phyloP scores from a whole-genome alignment of 139 green algal genomes.

The Auxenochlorella protothecoides region DNA sequence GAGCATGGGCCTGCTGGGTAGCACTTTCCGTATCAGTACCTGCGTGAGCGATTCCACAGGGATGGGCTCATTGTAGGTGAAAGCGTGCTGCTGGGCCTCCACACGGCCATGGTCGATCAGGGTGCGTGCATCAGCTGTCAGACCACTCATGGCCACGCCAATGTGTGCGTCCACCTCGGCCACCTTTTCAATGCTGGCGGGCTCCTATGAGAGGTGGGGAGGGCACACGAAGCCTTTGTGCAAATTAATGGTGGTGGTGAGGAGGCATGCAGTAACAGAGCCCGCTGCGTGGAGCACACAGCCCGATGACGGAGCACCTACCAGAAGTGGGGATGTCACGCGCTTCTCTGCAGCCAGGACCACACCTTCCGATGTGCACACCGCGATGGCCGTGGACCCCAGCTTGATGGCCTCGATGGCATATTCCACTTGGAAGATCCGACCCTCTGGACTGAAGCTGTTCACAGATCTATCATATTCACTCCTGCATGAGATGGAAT shows the following conservation, averaged over 20 bases:
- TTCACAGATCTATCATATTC: not conserved
- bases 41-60: slow-evolving; percentile 84
- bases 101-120: slow-evolving; percentile 93
- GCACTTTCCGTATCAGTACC: not conserved
- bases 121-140: slow-evolving; percentile 91
- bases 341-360: slow-evolving; percentile 97
- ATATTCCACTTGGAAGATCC: slow-evolving; percentile 99
- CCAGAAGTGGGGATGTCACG: slow-evolving; percentile 89
- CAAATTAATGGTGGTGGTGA: too few species aligned
- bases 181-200: slow-evolving; percentile 89
- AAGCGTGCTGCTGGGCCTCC: slow-evolving; percentile 90
- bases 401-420: slow-evolving; percentile 99
- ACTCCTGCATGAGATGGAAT: not conserved
- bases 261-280: too few species aligned
- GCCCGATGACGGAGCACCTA: slow-evolving; percentile 17
- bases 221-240: too few species aligned
- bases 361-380: slow-evolving; percentile 80
- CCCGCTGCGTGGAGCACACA: not conserved
- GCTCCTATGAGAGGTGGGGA: slow-evolving; percentile 52
- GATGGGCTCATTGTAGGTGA: slow-evolving; percentile 98
- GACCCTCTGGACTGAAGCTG: slow-evolving; percentile 62
- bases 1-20: too few species aligned
- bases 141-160: slow-evolving; percentile 89
- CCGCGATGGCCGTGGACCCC: slow-evolving; percentile 93
- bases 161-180: slow-evolving; percentile 95